phyloP scores from a whole-genome alignment of 164 flowering plant genomes.

The Vitis riparia region DNA sequence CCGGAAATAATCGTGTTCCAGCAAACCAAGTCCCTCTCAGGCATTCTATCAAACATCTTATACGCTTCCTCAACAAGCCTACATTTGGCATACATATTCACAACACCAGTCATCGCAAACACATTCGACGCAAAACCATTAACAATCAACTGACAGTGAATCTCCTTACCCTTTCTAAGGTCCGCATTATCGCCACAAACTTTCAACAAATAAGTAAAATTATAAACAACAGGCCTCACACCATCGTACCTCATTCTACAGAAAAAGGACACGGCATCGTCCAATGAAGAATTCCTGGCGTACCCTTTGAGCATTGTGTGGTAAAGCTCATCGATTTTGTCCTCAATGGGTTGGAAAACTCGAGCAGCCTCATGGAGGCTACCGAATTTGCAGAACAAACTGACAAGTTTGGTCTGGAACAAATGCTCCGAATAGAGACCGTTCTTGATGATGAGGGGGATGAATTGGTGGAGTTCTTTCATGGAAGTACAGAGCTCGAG shows the following conservation, averaged over 20 bases:
- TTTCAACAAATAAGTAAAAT: conserved; percentile 71
- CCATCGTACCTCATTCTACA: conserved; percentile 54
- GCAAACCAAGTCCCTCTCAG: conserved; percentile 68
- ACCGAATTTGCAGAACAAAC: conserved; percentile 67
- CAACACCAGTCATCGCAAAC: conserved; percentile 72
- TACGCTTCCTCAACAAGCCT: conserved; percentile 54
- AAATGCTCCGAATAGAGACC: conserved; percentile 49
- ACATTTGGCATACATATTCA: conserved; percentile 86
- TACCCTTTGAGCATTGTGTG: conserved; percentile 83
- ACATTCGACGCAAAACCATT: conserved; percentile 54
- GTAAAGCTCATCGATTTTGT: conserved; percentile 56
- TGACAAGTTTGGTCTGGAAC: conserved; percentile 78
- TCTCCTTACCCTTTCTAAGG: conserved; percentile 58
- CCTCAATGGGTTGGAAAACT: conserved; percentile 63
- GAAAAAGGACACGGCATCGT: conserved; percentile 50
- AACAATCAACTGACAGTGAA: conserved; percentile 62
- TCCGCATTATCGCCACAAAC: conserved; percentile 60
- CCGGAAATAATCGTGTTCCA: conserved; percentile 86
- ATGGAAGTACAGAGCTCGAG: conserved; percentile 69
- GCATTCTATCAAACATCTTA: conserved; percentile 88
- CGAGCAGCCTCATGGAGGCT: conserved; percentile 53
- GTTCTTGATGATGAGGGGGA: conserved; percentile 61
- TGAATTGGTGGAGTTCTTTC: conserved; percentile 59
- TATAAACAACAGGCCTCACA: conserved; percentile 63
- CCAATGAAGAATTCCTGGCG: conserved; percentile 40